These are phyloP conservation scores for Hordeum vulgare DNA, from an alignment of 176 grass and related monocot species.

Conservation along the genomic window MorexV3_pseudomolecules_assembly NC_058524.1:82404156-82404655, in stretches of 20 bases:
- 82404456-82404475: neutral
- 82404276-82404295: constrained; percentile 82
- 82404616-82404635: neutral
- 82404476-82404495: neutral
- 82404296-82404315: constrained; percentile 90
- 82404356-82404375: constrained; percentile 99
- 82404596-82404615: neutral
- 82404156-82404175: neutral
- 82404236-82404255: constrained; percentile 7
- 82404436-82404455: constrained; percentile 8
- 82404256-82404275: constrained; percentile 76
- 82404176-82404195: neutral
- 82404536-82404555: neutral
- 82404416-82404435: constrained; percentile 49
- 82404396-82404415: constrained; percentile 86
- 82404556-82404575: constrained; percentile 1
- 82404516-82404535: neutral
- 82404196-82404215: neutral
- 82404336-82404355: constrained; percentile 79
- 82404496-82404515: neutral
- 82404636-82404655: neutral
- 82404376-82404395: constrained; percentile 96
- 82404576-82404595: neutral
- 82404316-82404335: constrained; percentile 92
- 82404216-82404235: constrained; percentile 21